phyloP scores from a whole-genome alignment of 192 early-diverging fungal genomes.

The Umbelopsis sp. region DNA sequence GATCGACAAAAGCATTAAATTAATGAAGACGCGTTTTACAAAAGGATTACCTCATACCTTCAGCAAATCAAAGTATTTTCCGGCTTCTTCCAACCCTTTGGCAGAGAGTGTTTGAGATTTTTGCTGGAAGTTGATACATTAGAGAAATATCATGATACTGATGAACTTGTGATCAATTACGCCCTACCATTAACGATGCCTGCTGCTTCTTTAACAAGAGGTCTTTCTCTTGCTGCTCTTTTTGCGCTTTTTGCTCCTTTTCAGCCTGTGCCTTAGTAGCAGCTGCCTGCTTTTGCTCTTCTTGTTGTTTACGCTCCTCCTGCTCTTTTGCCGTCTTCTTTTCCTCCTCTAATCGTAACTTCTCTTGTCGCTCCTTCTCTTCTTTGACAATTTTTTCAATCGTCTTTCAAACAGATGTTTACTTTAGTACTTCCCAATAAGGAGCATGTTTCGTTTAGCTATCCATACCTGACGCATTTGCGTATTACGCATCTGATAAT shows the following conservation, averaged over 20 bases:
- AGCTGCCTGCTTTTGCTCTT: slow-evolving; percentile 24
- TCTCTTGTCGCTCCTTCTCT: slow-evolving; percentile 16
- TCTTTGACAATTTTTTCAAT: neutral
- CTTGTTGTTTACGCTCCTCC: slow-evolving; percentile 11
- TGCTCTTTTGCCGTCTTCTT: slow-evolving; percentile 27
- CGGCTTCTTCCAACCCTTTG: slow-evolving; percentile 32
- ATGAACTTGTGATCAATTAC: neutral
- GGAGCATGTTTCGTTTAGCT: neutral
- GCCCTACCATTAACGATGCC: slow-evolving; percentile 7
- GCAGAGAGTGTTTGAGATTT: slow-evolving; percentile 22
- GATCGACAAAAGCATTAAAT: neutral
- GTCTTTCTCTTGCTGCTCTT: slow-evolving; percentile 16
- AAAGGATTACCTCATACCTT: neutral
- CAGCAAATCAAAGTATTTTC: slow-evolving; percentile 25
- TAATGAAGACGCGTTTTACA: neutral
- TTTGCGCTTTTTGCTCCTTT: slow-evolving; percentile 14
- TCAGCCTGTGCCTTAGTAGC: slow-evolving; percentile 23
- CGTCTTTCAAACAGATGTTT: neutral
- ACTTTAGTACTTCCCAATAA: neutral
- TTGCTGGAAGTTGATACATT: neutral
- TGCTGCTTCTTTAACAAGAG: slow-evolving; percentile 23
- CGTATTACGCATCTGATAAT: neutral
- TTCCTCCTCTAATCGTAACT: slow-evolving; percentile 1
- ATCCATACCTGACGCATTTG: neutral
- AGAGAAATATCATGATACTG: slow-evolving; percentile 3